Evolutionary conservation across 2,329 filamentous ascomycete species (phyloP).

Genomic region (Trichoderma afroharzianum): DNA sequence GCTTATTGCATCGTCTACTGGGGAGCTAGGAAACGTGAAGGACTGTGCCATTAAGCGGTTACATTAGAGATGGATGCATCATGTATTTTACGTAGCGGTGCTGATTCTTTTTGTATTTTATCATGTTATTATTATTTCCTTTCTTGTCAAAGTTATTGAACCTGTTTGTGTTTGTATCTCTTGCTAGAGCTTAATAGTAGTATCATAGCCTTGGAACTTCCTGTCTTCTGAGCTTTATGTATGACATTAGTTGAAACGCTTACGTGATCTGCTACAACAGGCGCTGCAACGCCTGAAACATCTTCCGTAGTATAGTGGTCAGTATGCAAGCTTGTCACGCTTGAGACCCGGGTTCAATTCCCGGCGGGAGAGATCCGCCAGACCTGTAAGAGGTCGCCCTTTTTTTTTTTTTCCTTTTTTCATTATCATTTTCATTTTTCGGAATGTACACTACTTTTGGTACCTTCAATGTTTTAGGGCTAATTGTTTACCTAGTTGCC

Average conservation of each 20-base stretch:
- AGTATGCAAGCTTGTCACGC: conserved; percentile 18
- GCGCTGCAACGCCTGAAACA: conserved; percentile 9
- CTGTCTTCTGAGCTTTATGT: background rate
- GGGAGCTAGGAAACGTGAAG: background rate
- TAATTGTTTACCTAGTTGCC: background rate
- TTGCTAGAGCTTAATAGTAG: background rate
- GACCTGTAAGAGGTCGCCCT: background rate
- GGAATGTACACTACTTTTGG: background rate
- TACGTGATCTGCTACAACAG: conserved; percentile 16
- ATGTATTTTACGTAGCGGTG: background rate
- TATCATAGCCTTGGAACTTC: background rate
- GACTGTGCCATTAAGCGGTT: background rate
- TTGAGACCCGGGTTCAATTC: conserved; percentile 18
- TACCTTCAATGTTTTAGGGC: background rate
- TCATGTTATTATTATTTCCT: background rate
- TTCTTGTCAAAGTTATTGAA: background rate
- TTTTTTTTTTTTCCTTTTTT: background rate
- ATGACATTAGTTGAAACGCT: background rate
- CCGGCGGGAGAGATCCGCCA: conserved; percentile 17
- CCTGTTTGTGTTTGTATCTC: background rate
- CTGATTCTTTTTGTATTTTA: background rate
- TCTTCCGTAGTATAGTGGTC: conserved; percentile 18
- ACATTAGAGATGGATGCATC: background rate
- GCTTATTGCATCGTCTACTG: background rate
- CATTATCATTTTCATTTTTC: too few species aligned